A percentile compares a stretch with the other conserved stretches of the same genome.
These are phyloP conservation scores for Litchi chinensis DNA, from an alignment of 345 rosid species.

Conservation along the genomic window DNA sequence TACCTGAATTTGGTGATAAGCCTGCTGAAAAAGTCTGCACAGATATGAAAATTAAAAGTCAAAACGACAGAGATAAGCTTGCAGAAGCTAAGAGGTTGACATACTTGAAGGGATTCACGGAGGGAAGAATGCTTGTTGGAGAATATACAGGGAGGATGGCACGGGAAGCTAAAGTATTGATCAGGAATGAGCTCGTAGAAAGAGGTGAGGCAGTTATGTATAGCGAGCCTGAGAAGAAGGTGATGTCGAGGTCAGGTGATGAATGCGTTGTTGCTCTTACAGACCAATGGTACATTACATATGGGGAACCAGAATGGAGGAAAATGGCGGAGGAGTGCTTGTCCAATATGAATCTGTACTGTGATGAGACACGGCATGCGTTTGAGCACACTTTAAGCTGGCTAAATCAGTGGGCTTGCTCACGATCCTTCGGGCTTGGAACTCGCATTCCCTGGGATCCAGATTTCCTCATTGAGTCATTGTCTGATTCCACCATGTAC, in stretches of 20 bases:
- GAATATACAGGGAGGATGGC: slow-evolving; percentile 72
- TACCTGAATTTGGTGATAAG: slow-evolving; percentile 83
- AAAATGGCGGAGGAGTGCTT: slow-evolving; percentile 78
- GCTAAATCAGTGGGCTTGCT: slow-evolving; percentile 99
- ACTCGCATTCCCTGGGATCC: slow-evolving; percentile 96
- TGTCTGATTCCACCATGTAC: slow-evolving; percentile 90
- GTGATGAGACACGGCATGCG: slow-evolving; percentile 80
- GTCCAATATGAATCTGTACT: slow-evolving; percentile 71
- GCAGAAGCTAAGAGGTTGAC: slow-evolving; percentile 89
- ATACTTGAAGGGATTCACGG: slow-evolving; percentile 83
- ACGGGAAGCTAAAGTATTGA: slow-evolving; percentile 79
- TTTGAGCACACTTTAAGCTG: slow-evolving; percentile 94
- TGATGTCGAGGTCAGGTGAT: slow-evolving; percentile 95
- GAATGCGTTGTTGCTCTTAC: slow-evolving; percentile 99
- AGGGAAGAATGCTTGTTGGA: slow-evolving; percentile 83
- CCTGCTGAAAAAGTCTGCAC: slow-evolving; percentile 87
- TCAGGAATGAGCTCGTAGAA: slow-evolving; percentile 69
- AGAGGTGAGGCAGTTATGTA: slow-evolving; percentile 72
- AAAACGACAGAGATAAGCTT: slow-evolving; percentile 92
- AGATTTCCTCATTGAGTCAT: slow-evolving; percentile 85
- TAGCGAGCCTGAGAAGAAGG: slow-evolving; percentile 95
- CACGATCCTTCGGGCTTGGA: slow-evolving; percentile 98
- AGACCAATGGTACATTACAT: slow-evolving; percentile 95
- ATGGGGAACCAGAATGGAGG: slow-evolving; percentile 88
- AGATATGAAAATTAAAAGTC: slow-evolving; percentile 85